Conservation (phyloP, 176 grass and related monocot species). For the Panicum miliaceum region DNA sequence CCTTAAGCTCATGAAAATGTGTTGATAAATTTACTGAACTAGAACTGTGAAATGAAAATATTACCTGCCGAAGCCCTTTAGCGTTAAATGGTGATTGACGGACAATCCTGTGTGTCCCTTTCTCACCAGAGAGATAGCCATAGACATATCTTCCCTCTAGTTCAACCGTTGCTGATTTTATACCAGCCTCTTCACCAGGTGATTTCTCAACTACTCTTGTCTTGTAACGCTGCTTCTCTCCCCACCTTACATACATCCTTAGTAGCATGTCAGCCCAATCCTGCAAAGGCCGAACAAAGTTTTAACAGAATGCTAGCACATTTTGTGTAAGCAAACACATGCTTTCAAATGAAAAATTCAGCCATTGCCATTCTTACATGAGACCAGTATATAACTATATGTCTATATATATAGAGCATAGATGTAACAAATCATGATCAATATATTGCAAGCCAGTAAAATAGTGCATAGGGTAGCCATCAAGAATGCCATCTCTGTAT, state of each 20-base stretch:
- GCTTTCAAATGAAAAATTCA: conserved; percentile 35
- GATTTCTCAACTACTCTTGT: conserved; percentile 89
- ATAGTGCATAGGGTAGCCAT: not conserved
- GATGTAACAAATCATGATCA: not conserved
- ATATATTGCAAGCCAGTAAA: conserved; percentile 1
- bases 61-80: conserved; percentile 97
- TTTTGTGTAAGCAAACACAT: not conserved
- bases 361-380: conserved; percentile 1
- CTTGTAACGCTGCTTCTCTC: conserved; percentile 93
- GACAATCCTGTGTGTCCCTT: conserved; percentile 96
- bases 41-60: conserved; percentile 30
- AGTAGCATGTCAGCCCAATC: conserved; percentile 98
- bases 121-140: conserved; percentile 96
- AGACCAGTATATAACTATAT: conserved; percentile 3
- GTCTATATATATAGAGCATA: not conserved
- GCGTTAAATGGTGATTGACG: conserved; percentile 96
- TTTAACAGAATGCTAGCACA: conserved; percentile 42
- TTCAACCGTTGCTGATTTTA: conserved; percentile 93
- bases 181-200: conserved; percentile 89
- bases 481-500: conserved; percentile 4
- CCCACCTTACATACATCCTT: conserved; percentile 94
- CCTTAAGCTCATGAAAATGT: not conserved
- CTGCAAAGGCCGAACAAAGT: conserved; percentile 64
- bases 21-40: not conserved
- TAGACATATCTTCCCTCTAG: conserved; percentile 84